Evolutionary conservation across 306 rosid species (phyloP).

Genomic region (Lagenaria siceraria): DNA sequence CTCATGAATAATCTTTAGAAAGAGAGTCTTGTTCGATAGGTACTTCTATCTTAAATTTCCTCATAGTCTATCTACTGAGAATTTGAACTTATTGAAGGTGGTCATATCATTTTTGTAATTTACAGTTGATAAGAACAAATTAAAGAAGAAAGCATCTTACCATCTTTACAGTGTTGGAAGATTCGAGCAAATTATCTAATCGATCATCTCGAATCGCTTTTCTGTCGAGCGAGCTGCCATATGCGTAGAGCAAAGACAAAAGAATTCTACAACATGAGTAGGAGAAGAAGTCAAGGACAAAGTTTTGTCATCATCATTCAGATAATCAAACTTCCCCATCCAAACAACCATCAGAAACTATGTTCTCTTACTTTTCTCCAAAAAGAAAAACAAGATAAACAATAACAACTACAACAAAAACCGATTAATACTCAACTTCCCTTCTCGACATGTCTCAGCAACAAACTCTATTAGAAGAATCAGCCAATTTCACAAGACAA

Average conservation of each 20-base stretch:
- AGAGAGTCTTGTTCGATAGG: not conserved
- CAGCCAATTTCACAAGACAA: not conserved
- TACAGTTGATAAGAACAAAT: not conserved
- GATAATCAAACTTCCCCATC: not conserved
- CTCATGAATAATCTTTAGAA: not conserved
- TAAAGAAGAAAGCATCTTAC: slow-evolving; percentile 20
- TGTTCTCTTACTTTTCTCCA: not conserved
- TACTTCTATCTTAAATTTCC: not conserved
- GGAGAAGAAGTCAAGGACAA: slow-evolving; percentile 6
- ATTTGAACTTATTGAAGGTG: not conserved
- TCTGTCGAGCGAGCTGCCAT: slow-evolving; percentile 59
- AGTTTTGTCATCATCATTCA: slow-evolving; percentile 1
- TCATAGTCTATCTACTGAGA: not conserved
- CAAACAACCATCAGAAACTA: not conserved
- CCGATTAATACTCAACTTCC: not conserved
- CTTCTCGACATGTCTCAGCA: not conserved
- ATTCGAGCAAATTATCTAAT: slow-evolving; percentile 24
- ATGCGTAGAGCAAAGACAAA: slow-evolving; percentile 15
- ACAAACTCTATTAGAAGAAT: not conserved
- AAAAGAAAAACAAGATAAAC: not conserved
- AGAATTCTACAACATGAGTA: slow-evolving; percentile 6
- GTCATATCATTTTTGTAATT: not conserved
- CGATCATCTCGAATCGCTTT: slow-evolving; percentile 27
- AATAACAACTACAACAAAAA: not conserved
- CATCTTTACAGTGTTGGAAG: slow-evolving; percentile 37